A percentile compares a stretch with the other conserved stretches of the same genome.
Evolutionary conservation across 495 filamentous ascomycete genomes (phyloP).

Genomic region (Neohortaea acidophila): DNA sequence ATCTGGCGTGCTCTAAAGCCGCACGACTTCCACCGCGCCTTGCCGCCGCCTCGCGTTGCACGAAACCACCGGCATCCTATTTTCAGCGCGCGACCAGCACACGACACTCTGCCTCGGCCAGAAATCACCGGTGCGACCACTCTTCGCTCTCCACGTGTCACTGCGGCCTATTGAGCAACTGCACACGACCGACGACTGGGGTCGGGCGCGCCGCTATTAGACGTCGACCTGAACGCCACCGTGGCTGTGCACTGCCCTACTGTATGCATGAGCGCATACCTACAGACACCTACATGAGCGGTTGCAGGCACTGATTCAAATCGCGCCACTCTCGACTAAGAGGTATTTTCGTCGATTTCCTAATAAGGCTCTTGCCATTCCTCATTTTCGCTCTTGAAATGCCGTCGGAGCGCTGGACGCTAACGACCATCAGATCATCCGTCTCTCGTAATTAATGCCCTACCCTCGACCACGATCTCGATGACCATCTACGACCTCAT

Average conservation of each 20-base stretch:
- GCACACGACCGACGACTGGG: constrained; percentile 4
- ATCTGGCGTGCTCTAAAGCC: no score
- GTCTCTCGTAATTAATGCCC: constrained; percentile 1
- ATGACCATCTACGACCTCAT: constrained; percentile 11
- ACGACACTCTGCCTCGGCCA: no score
- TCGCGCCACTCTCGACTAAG: no score
- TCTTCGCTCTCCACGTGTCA: constrained; percentile 4
- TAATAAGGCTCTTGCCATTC: constrained; percentile 9
- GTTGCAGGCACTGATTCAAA: not conserved
- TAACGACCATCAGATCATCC: constrained; percentile 8
- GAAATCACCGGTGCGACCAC: no score
- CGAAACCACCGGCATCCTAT: no score
- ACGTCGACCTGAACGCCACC: not conserved
- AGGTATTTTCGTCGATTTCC: constrained; percentile 2
- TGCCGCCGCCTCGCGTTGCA: no score
- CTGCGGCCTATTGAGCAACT: constrained; percentile 5
- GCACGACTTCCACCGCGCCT: no score
- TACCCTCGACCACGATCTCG: constrained; percentile 3
- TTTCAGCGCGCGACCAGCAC: no score
- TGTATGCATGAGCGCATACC: constrained; percentile 5
- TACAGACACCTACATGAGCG: constrained; percentile 1
- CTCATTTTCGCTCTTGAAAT: constrained; percentile 1
- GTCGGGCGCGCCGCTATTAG: not conserved
- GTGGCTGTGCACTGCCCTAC: constrained; percentile 14
- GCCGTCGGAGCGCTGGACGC: constrained; percentile 14